phyloP scores from a whole-genome alignment of 768 basidiomycete genomes.

The Pholiota conissans region DNA sequence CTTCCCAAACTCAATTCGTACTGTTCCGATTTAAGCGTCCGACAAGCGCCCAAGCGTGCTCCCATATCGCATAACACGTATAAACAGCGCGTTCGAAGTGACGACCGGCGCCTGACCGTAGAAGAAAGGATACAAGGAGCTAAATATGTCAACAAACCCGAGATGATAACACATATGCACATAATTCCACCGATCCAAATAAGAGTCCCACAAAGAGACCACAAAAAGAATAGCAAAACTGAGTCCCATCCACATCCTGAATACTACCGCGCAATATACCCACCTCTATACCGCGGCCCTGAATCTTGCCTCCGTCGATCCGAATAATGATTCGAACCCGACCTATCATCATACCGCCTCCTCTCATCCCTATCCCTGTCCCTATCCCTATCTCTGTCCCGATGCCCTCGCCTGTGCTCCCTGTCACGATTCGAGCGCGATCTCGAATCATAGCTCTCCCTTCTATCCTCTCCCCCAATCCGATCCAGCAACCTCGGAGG shows the following conservation, averaged over 20 bases:
- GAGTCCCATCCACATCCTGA: background rate
- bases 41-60: too few relatives aligned
- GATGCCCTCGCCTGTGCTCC: background rate
- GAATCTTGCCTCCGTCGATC: constrained; percentile 16
- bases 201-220: background rate
- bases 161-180: too few relatives aligned
- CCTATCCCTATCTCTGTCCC: constrained; percentile 13
- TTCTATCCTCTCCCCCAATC: constrained; percentile 16
- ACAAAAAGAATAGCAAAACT: background rate
- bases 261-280: constrained; percentile 29
- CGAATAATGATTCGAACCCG: constrained; percentile 3
- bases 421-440: background rate
- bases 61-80: too few relatives aligned
- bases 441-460: constrained; percentile 3
- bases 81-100: too few relatives aligned
- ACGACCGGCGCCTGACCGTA: too few relatives aligned
- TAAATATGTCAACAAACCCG: too few relatives aligned
- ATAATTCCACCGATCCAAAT: background rate
- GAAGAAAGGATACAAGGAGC: too few relatives aligned
- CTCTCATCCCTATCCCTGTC: constrained; percentile 17
- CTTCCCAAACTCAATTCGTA: too few relatives aligned
- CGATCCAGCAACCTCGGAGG: constrained; percentile 37
- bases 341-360: constrained; percentile 10
- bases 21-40: too few relatives aligned
- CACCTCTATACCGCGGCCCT: constrained; percentile 54